Evolutionary conservation across 495 filamentous ascomycete genomes (phyloP).

Genomic region (Hypoxylon subgilvum): DNA sequence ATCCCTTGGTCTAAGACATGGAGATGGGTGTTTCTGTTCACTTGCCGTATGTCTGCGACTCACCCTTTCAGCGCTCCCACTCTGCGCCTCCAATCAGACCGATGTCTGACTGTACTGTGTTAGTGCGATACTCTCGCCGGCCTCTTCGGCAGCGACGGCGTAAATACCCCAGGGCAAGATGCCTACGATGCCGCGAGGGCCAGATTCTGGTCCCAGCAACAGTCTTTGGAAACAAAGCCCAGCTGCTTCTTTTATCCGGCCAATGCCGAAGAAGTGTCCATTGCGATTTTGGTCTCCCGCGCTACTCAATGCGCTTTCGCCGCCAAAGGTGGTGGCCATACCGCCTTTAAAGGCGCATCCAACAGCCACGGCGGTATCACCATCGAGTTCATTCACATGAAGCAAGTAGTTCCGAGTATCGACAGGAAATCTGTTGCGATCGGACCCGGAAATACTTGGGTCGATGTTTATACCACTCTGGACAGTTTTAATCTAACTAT

Average conservation of each 20-base stretch:
- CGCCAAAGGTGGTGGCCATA: conserved; percentile 47
- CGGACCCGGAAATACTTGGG: conserved; percentile 52
- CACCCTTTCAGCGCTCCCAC: background rate
- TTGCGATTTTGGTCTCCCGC: conserved; percentile 38
- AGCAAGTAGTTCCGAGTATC: conserved; percentile 33
- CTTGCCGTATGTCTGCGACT: conserved; percentile 14
- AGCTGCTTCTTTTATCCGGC: conserved; percentile 46
- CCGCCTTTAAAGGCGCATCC: conserved; percentile 45
- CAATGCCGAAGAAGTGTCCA: conserved; percentile 41
- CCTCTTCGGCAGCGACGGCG: conserved; percentile 7
- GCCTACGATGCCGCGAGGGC: conserved; percentile 21
- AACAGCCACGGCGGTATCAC: conserved; percentile 53
- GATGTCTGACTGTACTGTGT: background rate
- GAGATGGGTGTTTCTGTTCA: conserved; percentile 13
- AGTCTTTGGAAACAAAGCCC: conserved; percentile 32
- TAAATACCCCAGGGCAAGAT: conserved; percentile 11
- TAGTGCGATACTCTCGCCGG: conserved; percentile 18
- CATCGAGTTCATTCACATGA: conserved; percentile 54
- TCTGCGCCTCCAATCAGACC: background rate
- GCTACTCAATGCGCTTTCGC: conserved; percentile 46
- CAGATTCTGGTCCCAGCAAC: conserved; percentile 29
- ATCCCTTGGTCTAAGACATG: background rate
- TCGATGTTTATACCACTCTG: conserved; percentile 55
- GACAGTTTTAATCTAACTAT: conserved; percentile 48
- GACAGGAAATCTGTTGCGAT: conserved; percentile 41